Evolutionary conservation across 441 rosid species (phyloP).

Genomic region (Jatropha multifida): DNA sequence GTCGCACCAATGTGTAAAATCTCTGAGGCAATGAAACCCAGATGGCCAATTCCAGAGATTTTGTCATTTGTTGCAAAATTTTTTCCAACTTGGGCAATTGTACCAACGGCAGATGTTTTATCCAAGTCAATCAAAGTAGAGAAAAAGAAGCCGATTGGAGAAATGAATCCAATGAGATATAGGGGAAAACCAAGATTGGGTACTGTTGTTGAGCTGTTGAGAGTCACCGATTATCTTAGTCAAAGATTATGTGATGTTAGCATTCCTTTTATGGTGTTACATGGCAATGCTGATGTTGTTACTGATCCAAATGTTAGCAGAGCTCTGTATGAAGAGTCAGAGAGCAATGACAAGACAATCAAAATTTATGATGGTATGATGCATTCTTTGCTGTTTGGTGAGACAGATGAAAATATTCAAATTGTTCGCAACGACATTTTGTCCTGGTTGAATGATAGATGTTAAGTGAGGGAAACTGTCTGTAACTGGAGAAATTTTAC

Average conservation of each 20-base stretch:
- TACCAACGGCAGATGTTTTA: slow-evolving; percentile 66
- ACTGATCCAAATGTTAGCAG: slow-evolving; percentile 84
- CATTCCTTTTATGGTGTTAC: slow-evolving; percentile 69
- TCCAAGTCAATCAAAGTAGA: slow-evolving; percentile 60
- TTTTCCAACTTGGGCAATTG: slow-evolving; percentile 72
- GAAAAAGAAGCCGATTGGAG: slow-evolving; percentile 53
- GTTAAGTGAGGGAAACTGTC: neutral
- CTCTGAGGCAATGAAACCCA: slow-evolving; percentile 68
- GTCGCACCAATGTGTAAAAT: slow-evolving; percentile 91
- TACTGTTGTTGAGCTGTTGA: slow-evolving; percentile 67
- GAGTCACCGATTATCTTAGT: slow-evolving; percentile 62
- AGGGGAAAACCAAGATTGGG: slow-evolving; percentile 80
- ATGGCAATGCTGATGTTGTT: slow-evolving; percentile 80
- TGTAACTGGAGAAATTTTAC: neutral
- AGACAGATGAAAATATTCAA: slow-evolving; percentile 60
- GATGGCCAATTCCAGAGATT: slow-evolving; percentile 72
- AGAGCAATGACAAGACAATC: slow-evolving; percentile 62
- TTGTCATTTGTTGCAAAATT: slow-evolving; percentile 51
- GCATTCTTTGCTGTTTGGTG: slow-evolving; percentile 69
- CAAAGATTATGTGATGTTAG: slow-evolving; percentile 49
- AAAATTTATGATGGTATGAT: slow-evolving; percentile 79
- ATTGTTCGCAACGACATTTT: slow-evolving; percentile 55
- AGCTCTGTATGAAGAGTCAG: slow-evolving; percentile 53
- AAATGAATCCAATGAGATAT: slow-evolving; percentile 67
- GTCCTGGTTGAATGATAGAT: slow-evolving; percentile 23